Evolutionary conservation across 495 filamentous ascomycete genomes (phyloP).

Genomic region (Hapsidospora chrysogenum): DNA sequence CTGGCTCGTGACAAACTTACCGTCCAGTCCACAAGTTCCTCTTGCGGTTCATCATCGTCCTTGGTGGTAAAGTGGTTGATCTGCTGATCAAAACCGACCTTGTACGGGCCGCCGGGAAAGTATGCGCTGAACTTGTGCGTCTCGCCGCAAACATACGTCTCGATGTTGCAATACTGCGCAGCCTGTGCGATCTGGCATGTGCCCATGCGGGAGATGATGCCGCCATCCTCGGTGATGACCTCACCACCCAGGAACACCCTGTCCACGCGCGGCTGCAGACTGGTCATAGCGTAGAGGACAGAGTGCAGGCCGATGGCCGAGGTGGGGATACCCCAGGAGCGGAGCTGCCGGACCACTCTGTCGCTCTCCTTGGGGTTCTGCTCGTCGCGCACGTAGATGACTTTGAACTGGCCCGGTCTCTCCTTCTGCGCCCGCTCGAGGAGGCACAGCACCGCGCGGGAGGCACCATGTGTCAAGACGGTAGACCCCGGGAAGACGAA

Average conservation of each 20-base stretch:
- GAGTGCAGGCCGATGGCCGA: constrained; percentile 64
- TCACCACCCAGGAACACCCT: constrained; percentile 87
- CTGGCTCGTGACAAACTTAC: constrained; percentile 16
- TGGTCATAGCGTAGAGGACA: constrained; percentile 55
- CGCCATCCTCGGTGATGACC: constrained; percentile 84
- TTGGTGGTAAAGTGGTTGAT: constrained; percentile 11
- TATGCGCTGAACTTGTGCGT: constrained; percentile 52
- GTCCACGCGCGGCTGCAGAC: constrained; percentile 38
- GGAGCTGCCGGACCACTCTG: constrained; percentile 36
- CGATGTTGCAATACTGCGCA: constrained; percentile 58
- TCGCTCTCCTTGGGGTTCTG: constrained; percentile 28
- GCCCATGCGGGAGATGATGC: constrained; percentile 76
- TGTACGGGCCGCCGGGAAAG: constrained; percentile 2
- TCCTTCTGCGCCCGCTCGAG: constrained; percentile 57
- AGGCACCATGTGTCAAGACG: constrained; percentile 78
- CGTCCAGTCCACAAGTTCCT: constrained; percentile 64
- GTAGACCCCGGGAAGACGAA: constrained; percentile 62
- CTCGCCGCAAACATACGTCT: constrained; percentile 84
- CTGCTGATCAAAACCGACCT: constrained; percentile 20
- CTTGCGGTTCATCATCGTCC: constrained; percentile 14
- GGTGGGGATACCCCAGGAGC: constrained; percentile 55
- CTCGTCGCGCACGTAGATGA: constrained; percentile 58
- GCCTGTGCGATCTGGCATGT: constrained; percentile 81
- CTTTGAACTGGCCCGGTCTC: constrained; percentile 51
- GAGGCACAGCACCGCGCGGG: constrained; percentile 64